Conservation (phyloP, 176 grass and related monocot species). For the Melocanna baccifera region DNA sequence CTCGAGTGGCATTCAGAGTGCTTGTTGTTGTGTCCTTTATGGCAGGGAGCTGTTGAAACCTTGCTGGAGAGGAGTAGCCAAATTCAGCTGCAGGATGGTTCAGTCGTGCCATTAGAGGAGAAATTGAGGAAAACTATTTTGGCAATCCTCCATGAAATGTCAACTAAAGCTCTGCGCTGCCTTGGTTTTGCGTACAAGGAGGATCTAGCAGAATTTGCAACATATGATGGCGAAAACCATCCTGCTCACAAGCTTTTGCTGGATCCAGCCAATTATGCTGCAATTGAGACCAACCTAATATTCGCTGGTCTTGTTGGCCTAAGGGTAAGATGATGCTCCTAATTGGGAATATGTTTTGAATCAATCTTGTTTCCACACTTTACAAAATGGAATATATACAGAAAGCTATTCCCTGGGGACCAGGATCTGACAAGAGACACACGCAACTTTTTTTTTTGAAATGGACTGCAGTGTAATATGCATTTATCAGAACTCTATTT, state of each 20-base stretch:
- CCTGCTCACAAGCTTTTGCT: slow-evolving; percentile 91
- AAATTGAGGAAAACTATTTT: slow-evolving; percentile 59
- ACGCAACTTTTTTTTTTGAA: background rate
- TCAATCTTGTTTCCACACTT: background rate
- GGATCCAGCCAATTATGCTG: slow-evolving; percentile 85
- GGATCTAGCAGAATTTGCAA: slow-evolving; percentile 71
- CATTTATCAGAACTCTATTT: background rate
- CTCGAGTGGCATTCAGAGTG: background rate
- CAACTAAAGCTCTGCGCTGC: slow-evolving; percentile 88
- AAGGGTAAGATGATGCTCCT: slow-evolving; percentile 53
- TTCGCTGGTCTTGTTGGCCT: slow-evolving; percentile 81
- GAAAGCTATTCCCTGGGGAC: background rate
- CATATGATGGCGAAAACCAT: slow-evolving; percentile 90
- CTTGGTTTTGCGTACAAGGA: slow-evolving; percentile 95
- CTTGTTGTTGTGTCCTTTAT: slow-evolving; percentile 32
- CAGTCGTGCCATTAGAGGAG: slow-evolving; percentile 64
- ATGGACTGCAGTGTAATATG: background rate
- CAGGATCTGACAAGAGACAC: background rate
- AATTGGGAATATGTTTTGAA: background rate
- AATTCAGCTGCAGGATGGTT: slow-evolving; percentile 84
- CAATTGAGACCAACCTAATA: slow-evolving; percentile 73
- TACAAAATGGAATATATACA: background rate
- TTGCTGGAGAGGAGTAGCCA: slow-evolving; percentile 78
- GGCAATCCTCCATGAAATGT: slow-evolving; percentile 76
- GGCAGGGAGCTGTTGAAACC: slow-evolving; percentile 88